phyloP scores from a whole-genome alignment of 805 yeast species.

The Zygoascus biomembranicola region DNA sequence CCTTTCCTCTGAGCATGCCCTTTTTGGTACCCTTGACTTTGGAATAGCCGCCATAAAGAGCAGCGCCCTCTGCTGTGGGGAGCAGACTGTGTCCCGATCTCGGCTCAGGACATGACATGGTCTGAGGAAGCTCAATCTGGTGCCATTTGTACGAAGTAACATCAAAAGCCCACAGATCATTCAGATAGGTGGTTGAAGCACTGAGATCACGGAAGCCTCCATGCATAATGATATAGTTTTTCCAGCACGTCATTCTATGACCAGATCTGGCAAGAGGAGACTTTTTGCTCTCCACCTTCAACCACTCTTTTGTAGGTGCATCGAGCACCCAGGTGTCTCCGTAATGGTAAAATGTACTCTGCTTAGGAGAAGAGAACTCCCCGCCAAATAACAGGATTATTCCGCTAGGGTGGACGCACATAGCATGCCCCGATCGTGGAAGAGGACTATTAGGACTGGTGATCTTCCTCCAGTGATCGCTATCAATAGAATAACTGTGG shows the following conservation, averaged over 20 bases:
- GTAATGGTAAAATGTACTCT: slow-evolving; percentile 89
- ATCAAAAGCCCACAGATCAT: slow-evolving; percentile 90
- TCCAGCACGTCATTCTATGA: slow-evolving; percentile 85
- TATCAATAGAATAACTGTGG: slow-evolving; percentile 61
- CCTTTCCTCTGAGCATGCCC: slow-evolving; percentile 86
- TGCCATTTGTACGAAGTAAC: slow-evolving; percentile 84
- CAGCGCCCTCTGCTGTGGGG: slow-evolving; percentile 70
- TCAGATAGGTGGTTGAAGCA: slow-evolving; percentile 67
- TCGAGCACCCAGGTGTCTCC: slow-evolving; percentile 96
- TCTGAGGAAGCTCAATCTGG: slow-evolving; percentile 78
- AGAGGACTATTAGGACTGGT: slow-evolving; percentile 82
- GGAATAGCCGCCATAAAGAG: slow-evolving; percentile 88
- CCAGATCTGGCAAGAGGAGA: slow-evolving; percentile 84
- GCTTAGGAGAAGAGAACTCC: slow-evolving; percentile 94
- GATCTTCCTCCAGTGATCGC: slow-evolving; percentile 71
- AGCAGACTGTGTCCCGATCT: slow-evolving; percentile 88
- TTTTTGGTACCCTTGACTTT: slow-evolving; percentile 74
- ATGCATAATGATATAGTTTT: slow-evolving; percentile 71
- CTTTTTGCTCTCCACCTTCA: slow-evolving; percentile 65
- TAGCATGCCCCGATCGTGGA: slow-evolving; percentile 88
- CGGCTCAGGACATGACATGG: slow-evolving; percentile 77
- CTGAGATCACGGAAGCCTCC: slow-evolving; percentile 96
- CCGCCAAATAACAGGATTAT: slow-evolving; percentile 86
- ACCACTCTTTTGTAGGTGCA: slow-evolving; percentile 79
- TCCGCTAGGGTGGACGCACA: slow-evolving; percentile 90